Evolutionary conservation across 345 rosid species (phyloP), one percentile per base, ranked within the genome.

Genomic region (Eucalyptus erythrocorys): DNA sequence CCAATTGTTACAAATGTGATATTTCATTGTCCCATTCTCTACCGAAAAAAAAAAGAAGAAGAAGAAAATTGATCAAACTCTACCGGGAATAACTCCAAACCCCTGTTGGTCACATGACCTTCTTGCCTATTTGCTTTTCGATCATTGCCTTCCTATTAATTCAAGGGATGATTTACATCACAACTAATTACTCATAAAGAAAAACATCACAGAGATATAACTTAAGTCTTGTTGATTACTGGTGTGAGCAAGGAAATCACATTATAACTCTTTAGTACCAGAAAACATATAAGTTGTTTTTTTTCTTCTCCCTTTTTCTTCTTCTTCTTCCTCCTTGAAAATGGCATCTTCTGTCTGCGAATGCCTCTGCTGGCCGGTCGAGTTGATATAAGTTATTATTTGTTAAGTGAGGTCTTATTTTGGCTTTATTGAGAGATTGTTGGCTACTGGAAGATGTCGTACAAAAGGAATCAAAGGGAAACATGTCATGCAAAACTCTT

Each of bases 21-120:
- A n/a, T 61, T n/a, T 30, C 68, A 61, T 14, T 6, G 14, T 59
- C 32, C 66, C 66, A 59, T 27, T 59, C 64, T 59, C 64, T 27
- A 27, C 68, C 3, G 4, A 17, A 50, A 6, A 50, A 50, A 16
- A 6, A 15, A 49, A 50, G 0, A 50, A 50, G 1, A 16, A 50
- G 21, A 50, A 26, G 15, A 59, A 61, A 61, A 12, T n/a, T 27
- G 16, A 61, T 27, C 68, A 61, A 3, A 13, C 16, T 61, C 68
- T 27, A 7, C 8, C 8, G 13, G 2, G n/a, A 11, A 61, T 61
- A 61, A 30, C 68, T 61, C 32, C 34, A 30, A 30, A 53, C 34
- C 32, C 6, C 6, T 30, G 34, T 61, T 61, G 32, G 34, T 61
- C 68, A 13, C 32, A 27, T 61, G 32, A 61, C 30, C 32, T 61